Percentiles rank a stretch among this genome's conserved stretches.
These are phyloP conservation scores for Geotrichum histeridarum DNA, from an alignment of 1,139 yeast genomes.

Conservation along the genomic window DNA sequence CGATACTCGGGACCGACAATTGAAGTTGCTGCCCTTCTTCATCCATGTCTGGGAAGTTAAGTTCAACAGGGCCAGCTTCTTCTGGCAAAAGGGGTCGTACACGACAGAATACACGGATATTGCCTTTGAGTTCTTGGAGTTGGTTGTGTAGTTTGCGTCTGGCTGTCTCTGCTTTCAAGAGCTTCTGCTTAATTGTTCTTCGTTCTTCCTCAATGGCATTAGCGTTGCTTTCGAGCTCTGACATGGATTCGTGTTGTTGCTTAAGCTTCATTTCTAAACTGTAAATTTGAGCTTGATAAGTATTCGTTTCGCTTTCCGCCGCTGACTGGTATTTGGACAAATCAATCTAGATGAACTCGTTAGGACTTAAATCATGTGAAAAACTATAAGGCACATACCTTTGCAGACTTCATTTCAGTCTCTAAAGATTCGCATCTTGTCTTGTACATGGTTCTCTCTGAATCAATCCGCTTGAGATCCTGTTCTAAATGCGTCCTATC, in stretches of 20 bases:
- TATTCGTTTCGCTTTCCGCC: background rate
- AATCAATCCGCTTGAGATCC: constrained; percentile 19
- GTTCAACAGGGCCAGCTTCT: constrained; percentile 36
- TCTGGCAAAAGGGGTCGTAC: constrained; percentile 41
- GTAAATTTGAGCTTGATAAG: constrained; percentile 4
- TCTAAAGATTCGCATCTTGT: constrained; percentile 16
- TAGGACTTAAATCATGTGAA: background rate
- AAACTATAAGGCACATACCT: background rate
- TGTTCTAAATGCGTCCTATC: constrained; percentile 20
- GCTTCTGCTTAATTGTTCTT: constrained; percentile 22
- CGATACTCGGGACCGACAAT: constrained; percentile 25
- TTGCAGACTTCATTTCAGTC: constrained; percentile 5
- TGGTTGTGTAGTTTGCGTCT: constrained; percentile 68
- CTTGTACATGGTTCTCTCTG: constrained; percentile 20
- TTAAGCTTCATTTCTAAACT: constrained; percentile 4
- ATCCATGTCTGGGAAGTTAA: constrained; percentile 50
- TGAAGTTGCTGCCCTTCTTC: constrained; percentile 45
- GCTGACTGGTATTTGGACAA: constrained; percentile 2
- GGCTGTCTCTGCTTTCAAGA: constrained; percentile 45
- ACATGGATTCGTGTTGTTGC: constrained; percentile 4
- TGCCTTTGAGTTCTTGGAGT: constrained; percentile 84
- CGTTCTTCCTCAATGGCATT: constrained; percentile 23
- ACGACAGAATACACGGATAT: constrained; percentile 85
- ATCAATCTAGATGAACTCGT: background rate
- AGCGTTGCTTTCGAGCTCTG: constrained; percentile 21